Evolutionary conservation across 2,329 filamentous ascomycete species (phyloP), one percentile per base, ranked within the genome.

Genomic region (Neospermospora avenae): DNA sequence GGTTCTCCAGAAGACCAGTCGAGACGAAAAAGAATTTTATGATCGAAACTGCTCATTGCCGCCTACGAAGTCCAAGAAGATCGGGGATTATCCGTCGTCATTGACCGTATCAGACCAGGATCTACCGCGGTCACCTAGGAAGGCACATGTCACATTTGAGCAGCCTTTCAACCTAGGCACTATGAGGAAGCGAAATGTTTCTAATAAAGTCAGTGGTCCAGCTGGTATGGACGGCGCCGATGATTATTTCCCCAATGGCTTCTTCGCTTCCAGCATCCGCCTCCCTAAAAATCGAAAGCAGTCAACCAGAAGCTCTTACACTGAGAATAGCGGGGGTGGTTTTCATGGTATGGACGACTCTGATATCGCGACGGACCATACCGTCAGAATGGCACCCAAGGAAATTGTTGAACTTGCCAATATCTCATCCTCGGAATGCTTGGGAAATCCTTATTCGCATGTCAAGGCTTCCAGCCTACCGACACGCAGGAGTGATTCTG

Each of bases 1-100:
- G 1, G 61, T 71, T 42, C 58, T 71, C 25, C 67, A 68, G 49
- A 70, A 65, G 35, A 64, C 63, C 13, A 64, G 66, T 31, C 56
- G 57, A 28, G 66, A 69, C 25, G 68, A 70, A 35, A 66, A 60
- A 46, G 66, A 70, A 31, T 69, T 66, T 55, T 69, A 65, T 34
- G 60, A 66, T 41, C 61, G 61, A 51, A 45, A 58, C 16, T 59
- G 52, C 8, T 53, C 51, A 10, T 51, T 31, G 5, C 64, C 63
- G 18, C 62, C 61, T 25, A 67, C 59, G 3, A 67, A 68, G 55
- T 35, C 7, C 16, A 68, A 59, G 57, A 66, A 65, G n/a, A 34
- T 51, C 28, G 64, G 61, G 3, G 63, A 68, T 56, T 64, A 48
- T 56, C 14, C 49, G 28, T 3, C 22, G 24, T 14, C 28, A 3